Conservation (phyloP, 768 basidiomycete species). For the Ramaria rubella region DNA sequence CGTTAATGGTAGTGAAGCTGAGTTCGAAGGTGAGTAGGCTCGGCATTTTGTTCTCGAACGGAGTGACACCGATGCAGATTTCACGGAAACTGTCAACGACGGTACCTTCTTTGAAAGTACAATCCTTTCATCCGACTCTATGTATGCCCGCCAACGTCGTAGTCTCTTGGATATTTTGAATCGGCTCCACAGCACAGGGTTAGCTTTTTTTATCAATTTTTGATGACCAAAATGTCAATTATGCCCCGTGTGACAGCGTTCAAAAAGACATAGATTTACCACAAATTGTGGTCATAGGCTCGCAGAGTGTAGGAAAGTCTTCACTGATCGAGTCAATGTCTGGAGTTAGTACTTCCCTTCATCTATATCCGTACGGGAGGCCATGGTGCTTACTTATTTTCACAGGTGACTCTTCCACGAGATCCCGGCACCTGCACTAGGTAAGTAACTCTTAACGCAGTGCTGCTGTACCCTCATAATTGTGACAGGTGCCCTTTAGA, state of each 20-base stretch:
- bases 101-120: not conserved
- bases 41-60: not conserved
- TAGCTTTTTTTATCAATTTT: no score
- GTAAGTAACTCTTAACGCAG: conserved; percentile 25
- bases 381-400: not conserved
- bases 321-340: conserved; percentile 75
- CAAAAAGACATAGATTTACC: conserved; percentile 68
- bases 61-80: not conserved
- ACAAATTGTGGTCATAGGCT: conserved; percentile 65
- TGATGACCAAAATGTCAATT: no score
- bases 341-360: not conserved
- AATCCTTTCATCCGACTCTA: conserved; percentile 5
- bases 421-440: conserved; percentile 71
- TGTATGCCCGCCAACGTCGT: conserved; percentile 27
- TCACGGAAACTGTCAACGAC: not conserved
- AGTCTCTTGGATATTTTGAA: conserved; percentile 55
- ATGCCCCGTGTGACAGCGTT: conserved; percentile 35
- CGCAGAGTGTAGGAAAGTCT: conserved; percentile 69
- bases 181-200: conserved; percentile 59
- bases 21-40: not conserved
- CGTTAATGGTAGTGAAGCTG: not conserved
- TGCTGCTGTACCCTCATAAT: not conserved
- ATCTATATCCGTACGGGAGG: not conserved
- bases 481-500: conserved; percentile 31
- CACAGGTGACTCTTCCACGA: conserved; percentile 60